A percentile compares a stretch with the other conserved stretches of the same genome.
These are phyloP conservation scores for Microcos paniculata DNA, from an alignment of 345 rosid genomes.

Conservation along the genomic window DNA sequence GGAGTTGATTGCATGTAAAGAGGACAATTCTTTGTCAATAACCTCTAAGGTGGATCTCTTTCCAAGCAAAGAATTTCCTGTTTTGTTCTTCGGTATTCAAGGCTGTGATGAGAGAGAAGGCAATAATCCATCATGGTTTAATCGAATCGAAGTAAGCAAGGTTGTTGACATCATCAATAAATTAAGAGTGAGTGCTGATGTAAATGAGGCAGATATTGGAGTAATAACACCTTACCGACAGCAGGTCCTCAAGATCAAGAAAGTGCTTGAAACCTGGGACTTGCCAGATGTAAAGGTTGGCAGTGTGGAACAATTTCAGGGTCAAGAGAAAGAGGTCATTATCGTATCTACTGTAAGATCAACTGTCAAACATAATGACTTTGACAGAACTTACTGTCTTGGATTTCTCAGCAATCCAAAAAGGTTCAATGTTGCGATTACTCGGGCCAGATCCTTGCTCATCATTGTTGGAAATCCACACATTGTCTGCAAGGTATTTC, in stretches of 20 bases:
- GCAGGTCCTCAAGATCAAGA: conserved; percentile 56
- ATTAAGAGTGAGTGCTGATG: conserved; percentile 21
- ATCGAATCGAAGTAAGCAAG: conserved; percentile 65
- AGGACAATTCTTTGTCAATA: conserved; percentile 26
- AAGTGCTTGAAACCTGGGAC: conserved; percentile 44
- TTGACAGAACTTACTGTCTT: conserved; percentile 38
- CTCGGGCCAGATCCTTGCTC: conserved; percentile 54
- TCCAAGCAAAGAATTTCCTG: conserved; percentile 49
- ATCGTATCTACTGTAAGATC: conserved; percentile 66
- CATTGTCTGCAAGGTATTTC: conserved; percentile 46
- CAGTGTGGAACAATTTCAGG: conserved; percentile 73
- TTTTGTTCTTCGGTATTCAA: conserved; percentile 58
- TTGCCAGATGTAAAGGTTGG: conserved; percentile 56
- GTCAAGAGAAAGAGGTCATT: conserved; percentile 60
- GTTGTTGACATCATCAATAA: conserved; percentile 49
- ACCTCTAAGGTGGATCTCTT: conserved; percentile 24
- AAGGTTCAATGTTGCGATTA: conserved; percentile 59
- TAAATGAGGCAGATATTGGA: conserved; percentile 50
- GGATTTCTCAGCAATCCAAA: conserved; percentile 62
- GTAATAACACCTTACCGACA: conserved; percentile 66
- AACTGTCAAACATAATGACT: conserved; percentile 48
- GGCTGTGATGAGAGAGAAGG: conserved; percentile 75
- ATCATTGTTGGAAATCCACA: conserved; percentile 57
- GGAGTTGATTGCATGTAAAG: conserved; percentile 55
- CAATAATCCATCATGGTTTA: conserved; percentile 71